Conservation (phyloP, 2,329 filamentous ascomycete species). For the Spiromastix sp. region DNA sequence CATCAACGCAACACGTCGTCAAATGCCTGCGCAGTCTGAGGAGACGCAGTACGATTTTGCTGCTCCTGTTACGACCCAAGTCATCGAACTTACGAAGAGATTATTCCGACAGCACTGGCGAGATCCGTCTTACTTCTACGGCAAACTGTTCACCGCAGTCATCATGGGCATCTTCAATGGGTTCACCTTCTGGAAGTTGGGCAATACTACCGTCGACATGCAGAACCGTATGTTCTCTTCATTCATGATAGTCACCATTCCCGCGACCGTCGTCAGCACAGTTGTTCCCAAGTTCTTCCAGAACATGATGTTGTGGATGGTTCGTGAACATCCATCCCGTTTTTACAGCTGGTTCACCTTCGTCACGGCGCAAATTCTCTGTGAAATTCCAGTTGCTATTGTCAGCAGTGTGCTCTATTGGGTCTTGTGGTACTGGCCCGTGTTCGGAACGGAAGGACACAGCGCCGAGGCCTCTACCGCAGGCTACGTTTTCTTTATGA, state of each 20-base stretch:
- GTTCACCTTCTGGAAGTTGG: slow-evolving; percentile 66
- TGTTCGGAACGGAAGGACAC: too few species aligned
- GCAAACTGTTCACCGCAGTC: slow-evolving; percentile 62
- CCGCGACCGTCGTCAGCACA: slow-evolving; percentile 61
- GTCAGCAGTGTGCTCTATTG: slow-evolving; percentile 58
- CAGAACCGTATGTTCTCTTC: slow-evolving; percentile 68
- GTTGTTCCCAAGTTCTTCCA: slow-evolving; percentile 69
- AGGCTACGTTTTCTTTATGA: slow-evolving; percentile 72
- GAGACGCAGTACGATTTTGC: slow-evolving; percentile 49
- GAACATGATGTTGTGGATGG: slow-evolving; percentile 63
- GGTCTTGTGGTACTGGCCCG: slow-evolving; percentile 66
- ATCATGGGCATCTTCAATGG: slow-evolving; percentile 68
- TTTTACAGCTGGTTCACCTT: slow-evolving; percentile 75
- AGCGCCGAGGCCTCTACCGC: slow-evolving; percentile 53
- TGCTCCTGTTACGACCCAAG: slow-evolving; percentile 54
- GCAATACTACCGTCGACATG: slow-evolving; percentile 55
- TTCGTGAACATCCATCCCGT: slow-evolving; percentile 59
- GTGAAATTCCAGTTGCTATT: slow-evolving; percentile 62
- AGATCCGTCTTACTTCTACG: slow-evolving; percentile 65
- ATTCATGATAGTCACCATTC: slow-evolving; percentile 56
- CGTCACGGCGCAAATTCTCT: slow-evolving; percentile 60
- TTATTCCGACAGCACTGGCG: slow-evolving; percentile 67
- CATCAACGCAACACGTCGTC: slow-evolving; percentile 49
- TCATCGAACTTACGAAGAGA: slow-evolving; percentile 55
- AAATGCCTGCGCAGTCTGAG: slow-evolving; percentile 36